Percentiles rank a stretch among this genome's conserved stretches.
Evolutionary conservation across 2,329 filamentous ascomycete genomes (phyloP).

Genomic region (Basipetospora sp.): DNA sequence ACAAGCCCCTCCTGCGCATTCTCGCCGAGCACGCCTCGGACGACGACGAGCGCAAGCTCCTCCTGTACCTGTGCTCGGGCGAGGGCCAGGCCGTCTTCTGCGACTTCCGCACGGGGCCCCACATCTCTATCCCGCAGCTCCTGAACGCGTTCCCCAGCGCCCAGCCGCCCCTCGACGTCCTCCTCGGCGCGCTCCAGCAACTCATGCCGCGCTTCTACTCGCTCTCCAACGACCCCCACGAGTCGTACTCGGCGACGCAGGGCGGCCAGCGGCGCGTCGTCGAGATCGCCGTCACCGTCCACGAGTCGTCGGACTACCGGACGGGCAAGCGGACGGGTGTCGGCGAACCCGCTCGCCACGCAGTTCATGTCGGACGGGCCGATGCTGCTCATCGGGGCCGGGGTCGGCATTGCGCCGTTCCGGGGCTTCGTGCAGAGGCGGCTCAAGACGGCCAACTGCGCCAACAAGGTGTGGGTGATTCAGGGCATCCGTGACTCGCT

Average conservation of each 20-base stretch:
- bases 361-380: slow-evolving; percentile 88
- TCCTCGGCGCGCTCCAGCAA: slow-evolving; percentile 67
- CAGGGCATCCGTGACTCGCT: slow-evolving; percentile 89
- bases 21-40: slow-evolving; percentile 73
- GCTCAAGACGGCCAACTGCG: slow-evolving; percentile 85
- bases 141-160: slow-evolving; percentile 84
- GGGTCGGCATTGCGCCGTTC: slow-evolving; percentile 94
- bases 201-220: slow-evolving; percentile 98
- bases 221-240: slow-evolving; percentile 85
- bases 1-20: slow-evolving; percentile 70
- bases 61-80: slow-evolving; percentile 71
- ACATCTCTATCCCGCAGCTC: slow-evolving; percentile 73
- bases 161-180: slow-evolving; percentile 68
- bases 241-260: slow-evolving; percentile 47
- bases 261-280: slow-evolving; percentile 55
- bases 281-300: slow-evolving; percentile 92
- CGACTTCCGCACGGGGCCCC: slow-evolving; percentile 77
- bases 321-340: slow-evolving; percentile 63
- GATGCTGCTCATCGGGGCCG: slow-evolving; percentile 93
- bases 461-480: slow-evolving; percentile 94
- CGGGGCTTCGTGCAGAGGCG: slow-evolving; percentile 91
- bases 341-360: slow-evolving; percentile 79
- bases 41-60: slow-evolving; percentile 72
- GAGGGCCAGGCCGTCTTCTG: slow-evolving; percentile 90
- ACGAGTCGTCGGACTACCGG: slow-evolving; percentile 71